A percentile compares a stretch with the other conserved stretches of the same genome.
Evolutionary conservation across 306 rosid genomes (phyloP).

Genomic region (Corylus heterophylla): DNA sequence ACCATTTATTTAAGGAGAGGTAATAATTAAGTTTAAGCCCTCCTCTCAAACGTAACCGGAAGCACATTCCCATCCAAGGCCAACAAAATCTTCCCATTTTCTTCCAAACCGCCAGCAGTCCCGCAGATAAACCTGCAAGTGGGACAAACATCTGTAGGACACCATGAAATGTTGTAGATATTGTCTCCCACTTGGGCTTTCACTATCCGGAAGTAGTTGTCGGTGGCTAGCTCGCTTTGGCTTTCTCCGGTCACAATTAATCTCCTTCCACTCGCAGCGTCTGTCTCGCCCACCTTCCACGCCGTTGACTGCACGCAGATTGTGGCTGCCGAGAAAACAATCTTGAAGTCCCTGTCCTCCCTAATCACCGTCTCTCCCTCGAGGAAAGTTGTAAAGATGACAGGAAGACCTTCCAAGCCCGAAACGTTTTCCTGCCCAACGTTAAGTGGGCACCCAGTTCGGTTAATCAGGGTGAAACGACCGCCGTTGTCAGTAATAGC

Average conservation of each 20-base stretch:
- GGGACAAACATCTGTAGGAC: conserved; percentile 55
- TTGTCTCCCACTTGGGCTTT: neutral
- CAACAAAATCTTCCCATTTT: conserved; percentile 48
- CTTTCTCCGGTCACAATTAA: conserved; percentile 22
- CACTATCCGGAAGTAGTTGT: conserved; percentile 38
- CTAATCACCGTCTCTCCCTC: conserved; percentile 33
- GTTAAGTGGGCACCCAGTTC: conserved; percentile 38
- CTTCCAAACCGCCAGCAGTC: conserved; percentile 30
- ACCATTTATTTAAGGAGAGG: no score
- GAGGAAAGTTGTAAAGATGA: conserved; percentile 42
- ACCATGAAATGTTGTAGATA: conserved; percentile 45
- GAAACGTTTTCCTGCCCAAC: conserved; percentile 50
- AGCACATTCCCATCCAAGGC: conserved; percentile 51
- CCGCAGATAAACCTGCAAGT: conserved; percentile 49
- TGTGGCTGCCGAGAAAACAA: conserved; percentile 32
- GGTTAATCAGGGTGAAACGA: conserved; percentile 39
- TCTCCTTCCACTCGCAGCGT: conserved; percentile 32
- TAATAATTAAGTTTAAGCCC: neutral
- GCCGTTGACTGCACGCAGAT: conserved; percentile 29
- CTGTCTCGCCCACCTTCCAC: conserved; percentile 42
- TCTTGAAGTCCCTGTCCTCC: conserved; percentile 37
- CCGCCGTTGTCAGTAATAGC: conserved; percentile 61
- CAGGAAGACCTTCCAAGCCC: conserved; percentile 27
- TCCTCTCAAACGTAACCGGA: conserved; percentile 35
- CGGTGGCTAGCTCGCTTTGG: no score